Percentiles rank a stretch among this genome's conserved stretches.
These are phyloP conservation scores for Alternaria brassicae DNA, from an alignment of 2,329 filamentous ascomycete genomes.

Conservation along the genomic window DNA sequence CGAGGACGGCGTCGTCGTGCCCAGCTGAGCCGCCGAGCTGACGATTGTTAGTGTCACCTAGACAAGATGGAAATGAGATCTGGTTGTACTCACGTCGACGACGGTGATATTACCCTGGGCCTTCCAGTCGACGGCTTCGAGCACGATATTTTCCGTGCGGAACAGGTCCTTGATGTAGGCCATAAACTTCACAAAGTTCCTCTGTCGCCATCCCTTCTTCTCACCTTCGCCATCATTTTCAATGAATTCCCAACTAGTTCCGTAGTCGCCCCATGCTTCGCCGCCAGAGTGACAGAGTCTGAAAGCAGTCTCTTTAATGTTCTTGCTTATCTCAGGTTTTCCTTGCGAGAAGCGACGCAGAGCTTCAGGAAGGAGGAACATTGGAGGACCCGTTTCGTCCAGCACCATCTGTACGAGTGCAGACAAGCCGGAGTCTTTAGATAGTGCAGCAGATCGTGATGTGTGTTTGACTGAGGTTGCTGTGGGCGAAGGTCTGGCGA, in stretches of 20 bases:
- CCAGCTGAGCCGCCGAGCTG: constrained; percentile 42
- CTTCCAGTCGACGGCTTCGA: constrained; percentile 38
- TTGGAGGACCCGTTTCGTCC: constrained; percentile 37
- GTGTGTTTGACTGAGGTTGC: constrained; percentile 32
- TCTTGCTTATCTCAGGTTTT: constrained; percentile 29
- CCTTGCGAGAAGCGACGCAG: constrained; percentile 36
- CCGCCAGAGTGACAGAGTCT: constrained; percentile 38
- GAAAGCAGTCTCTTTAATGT: constrained; percentile 40
- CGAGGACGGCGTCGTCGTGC: constrained; percentile 41
- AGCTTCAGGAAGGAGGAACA: constrained; percentile 39
- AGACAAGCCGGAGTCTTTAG: constrained; percentile 31
- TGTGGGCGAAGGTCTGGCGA: constrained; percentile 31
- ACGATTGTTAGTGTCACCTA: not conserved
- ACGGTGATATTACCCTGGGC: constrained; percentile 31
- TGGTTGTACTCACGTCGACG: constrained; percentile 35
- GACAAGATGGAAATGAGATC: not conserved
- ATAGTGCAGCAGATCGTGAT: constrained; percentile 40
- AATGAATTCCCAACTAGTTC: constrained; percentile 39
- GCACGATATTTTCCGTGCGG: constrained; percentile 33
- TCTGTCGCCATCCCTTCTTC: constrained; percentile 41
- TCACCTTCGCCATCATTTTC: constrained; percentile 42
- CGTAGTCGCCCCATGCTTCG: constrained; percentile 27
- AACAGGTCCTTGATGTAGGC: constrained; percentile 45
- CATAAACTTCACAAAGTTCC: constrained; percentile 46
- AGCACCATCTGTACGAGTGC: constrained; percentile 37